These are phyloP conservation scores for Geranium brycei DNA, from an alignment of 345 rosid species.

Conservation along the genomic window DNA sequence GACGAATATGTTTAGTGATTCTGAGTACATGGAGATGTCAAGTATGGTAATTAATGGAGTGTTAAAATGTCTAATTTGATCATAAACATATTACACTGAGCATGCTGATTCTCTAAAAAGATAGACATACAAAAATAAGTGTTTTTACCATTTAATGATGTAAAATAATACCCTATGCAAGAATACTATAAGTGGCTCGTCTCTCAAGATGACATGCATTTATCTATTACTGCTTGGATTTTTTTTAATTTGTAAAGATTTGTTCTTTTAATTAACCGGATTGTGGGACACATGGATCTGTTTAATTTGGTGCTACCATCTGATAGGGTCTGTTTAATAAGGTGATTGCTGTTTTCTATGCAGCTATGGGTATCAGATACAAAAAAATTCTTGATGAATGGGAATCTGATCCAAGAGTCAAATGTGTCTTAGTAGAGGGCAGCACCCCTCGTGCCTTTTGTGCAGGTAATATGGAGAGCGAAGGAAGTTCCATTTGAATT, in stretches of 20 bases:
- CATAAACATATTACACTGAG: too few species aligned
- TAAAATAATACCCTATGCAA: too few species aligned
- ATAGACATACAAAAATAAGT: too few species aligned
- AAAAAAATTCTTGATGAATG: conserved; percentile 69
- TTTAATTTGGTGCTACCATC: background rate
- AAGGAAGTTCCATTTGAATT: background rate
- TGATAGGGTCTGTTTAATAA: background rate
- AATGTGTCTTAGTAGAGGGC: conserved; percentile 70
- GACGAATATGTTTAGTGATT: background rate
- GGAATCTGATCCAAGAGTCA: conserved; percentile 67
- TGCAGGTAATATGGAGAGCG: conserved; percentile 40
- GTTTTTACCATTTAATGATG: too few species aligned
- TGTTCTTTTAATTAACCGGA: background rate
- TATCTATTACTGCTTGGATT: too few species aligned
- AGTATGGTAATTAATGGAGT: too few species aligned
- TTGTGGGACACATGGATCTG: background rate
- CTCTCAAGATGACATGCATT: too few species aligned
- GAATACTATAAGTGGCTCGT: too few species aligned
- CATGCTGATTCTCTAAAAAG: too few species aligned
- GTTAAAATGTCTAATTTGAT: too few species aligned
- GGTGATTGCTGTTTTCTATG: background rate
- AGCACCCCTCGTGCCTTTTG: conserved; percentile 76
- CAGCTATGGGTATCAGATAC: conserved; percentile 76
- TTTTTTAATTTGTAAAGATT: background rate
- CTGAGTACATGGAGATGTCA: too few species aligned